Conservation (phyloP, 169 alveolate species). For the Cryptosporidium xiaoi region DNA sequence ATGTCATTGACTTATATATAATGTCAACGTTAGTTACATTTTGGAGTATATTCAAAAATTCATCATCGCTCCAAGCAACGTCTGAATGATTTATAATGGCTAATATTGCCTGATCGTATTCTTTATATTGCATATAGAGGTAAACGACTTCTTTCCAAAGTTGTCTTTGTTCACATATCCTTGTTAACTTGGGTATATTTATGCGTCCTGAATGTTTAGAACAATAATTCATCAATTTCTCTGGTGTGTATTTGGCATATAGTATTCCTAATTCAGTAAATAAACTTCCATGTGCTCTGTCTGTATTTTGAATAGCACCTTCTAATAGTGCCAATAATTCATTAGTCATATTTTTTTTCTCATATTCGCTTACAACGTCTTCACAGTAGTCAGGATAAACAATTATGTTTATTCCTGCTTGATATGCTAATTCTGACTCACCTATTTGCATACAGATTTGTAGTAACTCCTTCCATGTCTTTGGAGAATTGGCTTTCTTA, state of each 20-base stretch:
- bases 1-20: conserved; percentile 96
- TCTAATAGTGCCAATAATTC: conserved; percentile 91
- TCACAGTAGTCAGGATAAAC: conserved; percentile 98
- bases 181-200: conserved; percentile 94
- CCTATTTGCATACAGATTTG: conserved; percentile 76
- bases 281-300: conserved; percentile 91
- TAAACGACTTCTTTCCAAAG: conserved; percentile 96
- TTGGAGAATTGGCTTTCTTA: conserved; percentile 97
- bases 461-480: conserved; percentile 86
- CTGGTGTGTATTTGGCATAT: conserved; percentile 97
- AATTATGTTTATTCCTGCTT: conserved; percentile 95
- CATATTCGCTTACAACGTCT: conserved; percentile 93
- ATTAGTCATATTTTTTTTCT: conserved; percentile 90
- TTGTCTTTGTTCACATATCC: conserved; percentile 91
- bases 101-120: conserved; percentile 95
- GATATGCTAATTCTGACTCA: conserved; percentile 92
- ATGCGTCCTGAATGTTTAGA: conserved; percentile 84
- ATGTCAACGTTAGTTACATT: conserved; percentile 95
- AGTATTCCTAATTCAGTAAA: conserved; percentile 99
- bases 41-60: conserved; percentile 86
- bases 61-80: conserved; percentile 95
- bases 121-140: conserved; percentile 95
- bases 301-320: conserved; percentile 81
- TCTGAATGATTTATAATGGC: conserved; percentile 97
- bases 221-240: conserved; percentile 96